Conservation (phyloP, 2,329 filamentous ascomycete genomes). For the Calonectria fujianensis region DNA sequence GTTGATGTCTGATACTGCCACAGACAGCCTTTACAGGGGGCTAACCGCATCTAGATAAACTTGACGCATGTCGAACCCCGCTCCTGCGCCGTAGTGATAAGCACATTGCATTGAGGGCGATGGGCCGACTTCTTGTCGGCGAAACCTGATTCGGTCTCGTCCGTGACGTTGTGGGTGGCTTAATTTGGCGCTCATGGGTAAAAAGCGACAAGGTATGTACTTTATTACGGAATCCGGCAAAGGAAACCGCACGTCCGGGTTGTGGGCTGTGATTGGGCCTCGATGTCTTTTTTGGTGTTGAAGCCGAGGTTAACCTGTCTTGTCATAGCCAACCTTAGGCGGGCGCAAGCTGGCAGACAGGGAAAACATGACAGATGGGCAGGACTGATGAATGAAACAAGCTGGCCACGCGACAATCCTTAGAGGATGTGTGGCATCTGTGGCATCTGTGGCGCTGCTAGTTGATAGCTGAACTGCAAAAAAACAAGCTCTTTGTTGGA, state of each 20-base stretch:
- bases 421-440: too few species aligned
- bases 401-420: too few species aligned
- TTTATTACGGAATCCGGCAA: neutral
- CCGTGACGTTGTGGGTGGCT: neutral
- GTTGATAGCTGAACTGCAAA: neutral
- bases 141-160: neutral
- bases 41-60: conserved; percentile 39
- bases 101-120: neutral
- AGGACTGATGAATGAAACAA: too few species aligned
- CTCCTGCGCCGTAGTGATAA: conserved; percentile 28
- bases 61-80: conserved; percentile 28
- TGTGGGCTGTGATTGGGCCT: neutral
- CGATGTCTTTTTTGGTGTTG: neutral
- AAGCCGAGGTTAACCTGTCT: neutral
- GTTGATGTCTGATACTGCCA: neutral
- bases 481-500: neutral
- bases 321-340: neutral
- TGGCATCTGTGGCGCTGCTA: neutral
- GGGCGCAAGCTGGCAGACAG: too few species aligned
- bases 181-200: neutral
- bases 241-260: neutral
- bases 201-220: neutral
- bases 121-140: neutral
- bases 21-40: neutral
- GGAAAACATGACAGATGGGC: too few species aligned